A percentile compares a stretch with the other conserved stretches of the same genome.
phyloP scores from a whole-genome alignment of 2,329 filamentous ascomycete species.

The Monilinia aucupariae region DNA sequence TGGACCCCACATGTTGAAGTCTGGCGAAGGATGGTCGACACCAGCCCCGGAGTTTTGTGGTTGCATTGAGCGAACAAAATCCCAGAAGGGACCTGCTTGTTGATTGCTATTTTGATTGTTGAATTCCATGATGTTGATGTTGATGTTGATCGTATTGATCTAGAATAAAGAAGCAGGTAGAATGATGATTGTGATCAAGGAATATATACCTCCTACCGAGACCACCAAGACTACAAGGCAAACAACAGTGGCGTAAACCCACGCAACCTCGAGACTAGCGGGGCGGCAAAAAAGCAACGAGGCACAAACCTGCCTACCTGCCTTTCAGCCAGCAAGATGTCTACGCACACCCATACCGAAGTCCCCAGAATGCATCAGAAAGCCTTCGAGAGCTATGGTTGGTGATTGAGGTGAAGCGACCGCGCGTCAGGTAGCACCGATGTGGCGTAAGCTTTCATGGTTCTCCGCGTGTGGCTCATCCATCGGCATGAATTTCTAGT shows the following conservation, averaged over 20 bases:
- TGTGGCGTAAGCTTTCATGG: conserved; percentile 8
- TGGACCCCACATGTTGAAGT: conserved; percentile 16
- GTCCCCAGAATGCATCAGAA: conserved; percentile 5
- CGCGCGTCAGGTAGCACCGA: conserved; percentile 3
- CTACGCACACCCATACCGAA: not conserved
- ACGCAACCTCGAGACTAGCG: conserved; percentile 1
- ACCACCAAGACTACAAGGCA: conserved; percentile 5
- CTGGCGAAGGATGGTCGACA: conserved; percentile 29
- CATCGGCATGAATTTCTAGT: not conserved
- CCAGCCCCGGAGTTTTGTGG: conserved; percentile 27
- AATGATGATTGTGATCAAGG: not conserved
- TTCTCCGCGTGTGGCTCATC: conserved; percentile 1
- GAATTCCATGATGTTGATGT: conserved; percentile 30
- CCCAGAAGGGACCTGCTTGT: conserved; percentile 30
- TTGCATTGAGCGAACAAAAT: conserved; percentile 30
- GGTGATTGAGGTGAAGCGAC: conserved; percentile 6
- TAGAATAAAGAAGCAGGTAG: not conserved
- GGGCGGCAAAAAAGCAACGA: conserved; percentile 9
- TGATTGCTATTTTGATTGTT: conserved; percentile 27
- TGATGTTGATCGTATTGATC: conserved; percentile 14
- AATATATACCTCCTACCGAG: conserved; percentile 12
- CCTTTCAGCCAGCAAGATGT: not conserved
- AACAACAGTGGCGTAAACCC: conserved; percentile 6
- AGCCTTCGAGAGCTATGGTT: conserved; percentile 1
- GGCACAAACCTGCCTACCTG: not conserved